A percentile compares a stretch with the other conserved stretches of the same genome.
phyloP scores from a whole-genome alignment of 306 rosid genomes.

The Albizia julibrissin region DNA sequence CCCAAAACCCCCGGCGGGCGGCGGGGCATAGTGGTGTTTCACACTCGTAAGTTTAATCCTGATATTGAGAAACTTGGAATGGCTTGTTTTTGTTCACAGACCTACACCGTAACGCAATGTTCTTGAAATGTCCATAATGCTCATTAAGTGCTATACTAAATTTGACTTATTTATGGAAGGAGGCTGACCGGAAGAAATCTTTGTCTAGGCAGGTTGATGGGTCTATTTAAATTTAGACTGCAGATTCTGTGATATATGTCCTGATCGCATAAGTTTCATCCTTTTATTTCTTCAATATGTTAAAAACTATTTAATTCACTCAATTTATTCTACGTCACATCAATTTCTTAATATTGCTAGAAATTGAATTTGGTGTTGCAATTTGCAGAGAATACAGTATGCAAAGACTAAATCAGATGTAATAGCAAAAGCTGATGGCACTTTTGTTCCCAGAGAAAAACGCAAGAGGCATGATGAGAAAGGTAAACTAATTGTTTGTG shows the following conservation, averaged over 20 bases:
- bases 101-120: neutral
- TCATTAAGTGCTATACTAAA: neutral
- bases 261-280: neutral
- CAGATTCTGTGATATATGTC: constrained; percentile 16
- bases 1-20: no score
- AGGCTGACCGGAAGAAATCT: neutral
- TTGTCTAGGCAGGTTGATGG: neutral
- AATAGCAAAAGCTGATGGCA: constrained; percentile 66
- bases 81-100: neutral
- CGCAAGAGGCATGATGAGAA: constrained; percentile 72
- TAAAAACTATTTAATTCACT: neutral
- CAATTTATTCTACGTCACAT: neutral
- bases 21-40: no score
- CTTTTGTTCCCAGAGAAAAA: constrained; percentile 70
- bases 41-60: neutral
- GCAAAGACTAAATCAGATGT: constrained; percentile 78
- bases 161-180: neutral
- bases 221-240: neutral
- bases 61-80: neutral
- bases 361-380: constrained; percentile 3
- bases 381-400: constrained; percentile 63
- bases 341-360: neutral
- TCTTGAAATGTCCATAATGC: neutral
- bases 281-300: neutral
- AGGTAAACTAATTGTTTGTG: constrained; percentile 37